These are phyloP conservation scores for Knoxdaviesia capensis DNA, from an alignment of 2,329 filamentous ascomycete genomes.

Conservation along the genomic window DNA sequence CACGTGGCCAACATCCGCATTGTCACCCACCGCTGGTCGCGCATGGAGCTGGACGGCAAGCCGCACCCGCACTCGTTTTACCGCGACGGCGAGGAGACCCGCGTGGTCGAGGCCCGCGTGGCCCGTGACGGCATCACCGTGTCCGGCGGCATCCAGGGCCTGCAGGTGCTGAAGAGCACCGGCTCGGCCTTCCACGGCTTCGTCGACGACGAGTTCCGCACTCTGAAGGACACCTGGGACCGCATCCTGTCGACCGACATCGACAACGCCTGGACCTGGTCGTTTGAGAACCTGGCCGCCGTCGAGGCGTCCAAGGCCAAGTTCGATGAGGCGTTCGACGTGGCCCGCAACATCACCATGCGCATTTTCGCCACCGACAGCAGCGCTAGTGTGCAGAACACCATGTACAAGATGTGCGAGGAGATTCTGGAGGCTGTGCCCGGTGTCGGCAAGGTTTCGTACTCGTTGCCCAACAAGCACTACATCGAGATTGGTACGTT, in stretches of 20 bases:
- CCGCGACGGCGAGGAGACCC: slow-evolving; percentile 73
- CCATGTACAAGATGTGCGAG: slow-evolving; percentile 98
- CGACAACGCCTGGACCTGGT: slow-evolving; percentile 74
- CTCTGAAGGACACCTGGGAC: slow-evolving; percentile 78
- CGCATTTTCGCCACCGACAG: slow-evolving; percentile 78
- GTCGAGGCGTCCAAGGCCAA: slow-evolving; percentile 41
- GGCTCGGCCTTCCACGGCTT: slow-evolving; percentile 93
- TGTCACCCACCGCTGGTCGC: slow-evolving; percentile 75
- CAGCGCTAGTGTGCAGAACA: slow-evolving; percentile 84
- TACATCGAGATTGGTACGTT: slow-evolving; percentile 84
- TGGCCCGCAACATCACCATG: slow-evolving; percentile 69
- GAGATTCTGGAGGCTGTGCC: slow-evolving; percentile 62
- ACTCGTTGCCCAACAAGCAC: slow-evolving; percentile 90
- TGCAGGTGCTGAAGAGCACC: slow-evolving; percentile 89
- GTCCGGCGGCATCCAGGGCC: slow-evolving; percentile 56
- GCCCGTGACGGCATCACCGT: slow-evolving; percentile 53
- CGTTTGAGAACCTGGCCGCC: slow-evolving; percentile 45
- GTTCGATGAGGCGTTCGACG: slow-evolving; percentile 64
- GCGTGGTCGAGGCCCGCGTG: slow-evolving; percentile 57
- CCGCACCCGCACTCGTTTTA: slow-evolving; percentile 91
- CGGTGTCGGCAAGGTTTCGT: slow-evolving; percentile 52
- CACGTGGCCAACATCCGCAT: slow-evolving; percentile 64
- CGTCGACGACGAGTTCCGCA: slow-evolving; percentile 82
- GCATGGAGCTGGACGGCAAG: slow-evolving; percentile 70
- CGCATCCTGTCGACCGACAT: slow-evolving; percentile 90